A percentile compares a stretch with the other conserved stretches of the same genome.
phyloP scores from a whole-genome alignment of 768 basidiomycete genomes.

The Macrolepiota fuliginosa region DNA sequence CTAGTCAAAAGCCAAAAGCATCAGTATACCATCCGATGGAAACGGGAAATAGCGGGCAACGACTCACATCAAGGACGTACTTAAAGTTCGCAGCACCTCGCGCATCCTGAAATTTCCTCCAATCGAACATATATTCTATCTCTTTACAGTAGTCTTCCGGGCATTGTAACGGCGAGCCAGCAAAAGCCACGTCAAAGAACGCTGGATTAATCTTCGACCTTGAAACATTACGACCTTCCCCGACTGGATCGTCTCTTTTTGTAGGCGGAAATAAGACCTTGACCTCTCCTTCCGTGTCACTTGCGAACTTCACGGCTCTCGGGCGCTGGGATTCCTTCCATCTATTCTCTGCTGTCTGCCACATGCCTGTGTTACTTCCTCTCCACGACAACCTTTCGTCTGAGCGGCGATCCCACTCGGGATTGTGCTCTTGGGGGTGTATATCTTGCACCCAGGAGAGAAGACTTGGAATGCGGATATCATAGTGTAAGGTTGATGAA shows the following conservation, averaged over 20 bases:
- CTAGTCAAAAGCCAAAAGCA: constrained; percentile 20
- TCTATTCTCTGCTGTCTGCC: constrained; percentile 26
- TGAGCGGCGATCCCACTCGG: constrained; percentile 58
- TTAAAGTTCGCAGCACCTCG: constrained; percentile 47
- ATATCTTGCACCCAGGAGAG: constrained; percentile 37
- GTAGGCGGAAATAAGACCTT: constrained; percentile 26
- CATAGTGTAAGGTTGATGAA: constrained; percentile 39
- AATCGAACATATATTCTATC: constrained; percentile 46
- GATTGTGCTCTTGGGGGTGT: constrained; percentile 38
- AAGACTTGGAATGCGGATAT: constrained; percentile 42
- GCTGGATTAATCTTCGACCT: constrained; percentile 40
- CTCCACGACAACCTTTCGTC: constrained; percentile 64
- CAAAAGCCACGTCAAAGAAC: constrained; percentile 55
- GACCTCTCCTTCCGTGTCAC: constrained; percentile 29
- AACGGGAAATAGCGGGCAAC: constrained; percentile 1
- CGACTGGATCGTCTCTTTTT: constrained; percentile 22
- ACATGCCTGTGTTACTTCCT: constrained; percentile 67
- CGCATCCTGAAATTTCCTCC: constrained; percentile 33
- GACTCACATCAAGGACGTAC: constrained; percentile 51
- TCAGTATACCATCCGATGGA: background rate
- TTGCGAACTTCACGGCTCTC: constrained; percentile 37
- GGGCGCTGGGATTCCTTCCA: constrained; percentile 50
- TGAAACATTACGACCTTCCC: constrained; percentile 28
- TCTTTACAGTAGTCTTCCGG: constrained; percentile 34
- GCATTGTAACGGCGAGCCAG: constrained; percentile 41